These are phyloP conservation scores for Skeletonema marinoi DNA, from an alignment of 108 stramenopile species.

Conservation along the genomic window DNA sequence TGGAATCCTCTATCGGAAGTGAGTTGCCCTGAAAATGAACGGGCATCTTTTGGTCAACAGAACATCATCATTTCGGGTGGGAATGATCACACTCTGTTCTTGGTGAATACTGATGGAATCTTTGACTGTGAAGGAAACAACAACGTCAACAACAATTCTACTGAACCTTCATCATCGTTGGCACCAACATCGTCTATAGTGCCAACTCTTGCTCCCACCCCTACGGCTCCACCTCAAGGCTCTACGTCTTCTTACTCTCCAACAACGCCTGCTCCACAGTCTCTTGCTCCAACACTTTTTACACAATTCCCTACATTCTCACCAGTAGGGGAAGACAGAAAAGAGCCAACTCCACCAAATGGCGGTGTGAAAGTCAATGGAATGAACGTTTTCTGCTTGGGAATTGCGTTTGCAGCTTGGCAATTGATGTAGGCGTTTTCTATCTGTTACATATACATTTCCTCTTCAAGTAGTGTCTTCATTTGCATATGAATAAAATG, in stretches of 20 bases:
- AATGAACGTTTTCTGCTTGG: not conserved
- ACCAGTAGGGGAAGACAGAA: not conserved
- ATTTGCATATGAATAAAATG: not conserved
- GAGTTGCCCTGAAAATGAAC: not conserved
- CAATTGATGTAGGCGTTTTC: not conserved
- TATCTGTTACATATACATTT: not conserved
- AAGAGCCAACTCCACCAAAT: not conserved
- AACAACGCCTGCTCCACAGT: not conserved
- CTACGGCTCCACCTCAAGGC: too few species aligned
- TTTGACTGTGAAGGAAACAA: not conserved
- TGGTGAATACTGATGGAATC: conserved; percentile 8
- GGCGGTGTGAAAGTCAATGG: not conserved
- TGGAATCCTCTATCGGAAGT: not conserved
- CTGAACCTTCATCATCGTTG: not conserved
- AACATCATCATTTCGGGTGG: conserved; percentile 22
- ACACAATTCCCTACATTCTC: not conserved
- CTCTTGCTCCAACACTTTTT: too few species aligned
- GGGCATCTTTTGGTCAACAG: not conserved
- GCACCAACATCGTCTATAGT: not conserved
- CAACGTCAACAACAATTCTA: not conserved
- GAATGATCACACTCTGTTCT: conserved; percentile 39
- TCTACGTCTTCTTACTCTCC: too few species aligned
- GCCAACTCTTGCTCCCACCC: not conserved
- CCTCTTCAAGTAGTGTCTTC: not conserved
- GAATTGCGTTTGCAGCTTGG: not conserved